Evolutionary conservation across 208 protist genomes (phyloP).

Genomic region (Spongospora subterranea): DNA sequence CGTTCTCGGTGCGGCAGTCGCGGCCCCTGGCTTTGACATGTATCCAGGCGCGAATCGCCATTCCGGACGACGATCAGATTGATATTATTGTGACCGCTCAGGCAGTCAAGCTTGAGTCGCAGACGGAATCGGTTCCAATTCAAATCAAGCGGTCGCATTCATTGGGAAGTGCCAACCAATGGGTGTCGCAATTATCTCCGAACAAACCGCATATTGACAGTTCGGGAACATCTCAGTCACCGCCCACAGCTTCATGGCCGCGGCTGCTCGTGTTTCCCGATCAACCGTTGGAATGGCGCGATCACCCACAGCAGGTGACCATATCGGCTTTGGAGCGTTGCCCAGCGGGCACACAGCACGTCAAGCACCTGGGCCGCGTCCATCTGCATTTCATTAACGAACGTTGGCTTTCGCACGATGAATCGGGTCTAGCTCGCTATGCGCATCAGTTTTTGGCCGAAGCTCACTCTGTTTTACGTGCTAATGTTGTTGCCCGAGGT

Average conservation of each 20-base stretch:
- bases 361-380: constrained; percentile 17
- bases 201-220: background rate
- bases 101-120: background rate
- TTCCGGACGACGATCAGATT: constrained; percentile 10
- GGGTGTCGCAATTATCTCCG: too few species aligned
- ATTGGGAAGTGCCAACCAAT: too few species aligned
- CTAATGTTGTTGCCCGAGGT: constrained; percentile 38
- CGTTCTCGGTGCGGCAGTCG: constrained; percentile 6
- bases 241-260: background rate
- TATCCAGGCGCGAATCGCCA: constrained; percentile 4
- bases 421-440: background rate
- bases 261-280: constrained; percentile 15
- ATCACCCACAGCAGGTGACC: background rate
- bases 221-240: too few species aligned
- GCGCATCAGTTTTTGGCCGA: constrained; percentile 47
- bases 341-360: background rate
- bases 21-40: constrained; percentile 16
- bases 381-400: constrained; percentile 53
- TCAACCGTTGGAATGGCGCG: background rate
- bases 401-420: constrained; percentile 12
- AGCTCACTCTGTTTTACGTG: constrained; percentile 19
- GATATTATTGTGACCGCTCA: constrained; percentile 16
- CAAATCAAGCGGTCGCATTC: too few species aligned
- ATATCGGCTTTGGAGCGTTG: background rate
- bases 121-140: background rate